A percentile compares a stretch with the other conserved stretches of the same genome.
phyloP scores from a whole-genome alignment of 805 yeast species.

The Yamadazyma scolyti region DNA sequence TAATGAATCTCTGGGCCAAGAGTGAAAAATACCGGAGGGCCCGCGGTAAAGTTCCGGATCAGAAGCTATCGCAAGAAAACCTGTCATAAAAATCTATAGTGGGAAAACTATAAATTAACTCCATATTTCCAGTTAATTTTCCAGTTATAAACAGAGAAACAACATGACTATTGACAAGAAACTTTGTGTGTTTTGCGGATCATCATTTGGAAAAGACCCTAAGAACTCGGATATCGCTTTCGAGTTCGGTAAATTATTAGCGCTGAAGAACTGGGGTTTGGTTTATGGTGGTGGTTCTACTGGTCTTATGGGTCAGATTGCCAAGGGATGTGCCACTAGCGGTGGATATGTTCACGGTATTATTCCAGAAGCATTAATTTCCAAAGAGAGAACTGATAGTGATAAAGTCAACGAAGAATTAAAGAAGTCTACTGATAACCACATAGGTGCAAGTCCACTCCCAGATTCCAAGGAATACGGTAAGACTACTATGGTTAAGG shows the following conservation, averaged over 20 bases:
- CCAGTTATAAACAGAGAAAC: too few species aligned
- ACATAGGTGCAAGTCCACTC: slow-evolving; percentile 63
- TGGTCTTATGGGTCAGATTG: slow-evolving; percentile 77
- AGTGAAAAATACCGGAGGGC: too few species aligned
- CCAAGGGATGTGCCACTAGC: slow-evolving; percentile 53
- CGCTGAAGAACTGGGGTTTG: slow-evolving; percentile 61
- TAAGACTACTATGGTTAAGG: slow-evolving; percentile 73
- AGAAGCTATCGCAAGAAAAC: too few species aligned
- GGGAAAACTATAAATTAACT: too few species aligned
- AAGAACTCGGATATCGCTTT: slow-evolving; percentile 50
- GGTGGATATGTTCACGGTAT: slow-evolving; percentile 78
- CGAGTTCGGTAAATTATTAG: slow-evolving; percentile 57
- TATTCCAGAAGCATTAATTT: slow-evolving; percentile 79
- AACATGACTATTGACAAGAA: slow-evolving; percentile 26
- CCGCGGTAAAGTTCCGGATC: too few species aligned
- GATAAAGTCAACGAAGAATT: slow-evolving; percentile 45
- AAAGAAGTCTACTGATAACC: slow-evolving; percentile 53
- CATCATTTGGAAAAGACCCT: slow-evolving; percentile 62
- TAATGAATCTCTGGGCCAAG: too few species aligned
- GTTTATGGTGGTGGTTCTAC: slow-evolving; percentile 92
- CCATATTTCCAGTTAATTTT: too few species aligned
- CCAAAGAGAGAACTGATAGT: slow-evolving; percentile 58
- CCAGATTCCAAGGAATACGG: slow-evolving; percentile 64
- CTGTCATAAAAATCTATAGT: too few species aligned
- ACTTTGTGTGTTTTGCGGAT: slow-evolving; percentile 86